Evolutionary conservation across 2,329 filamentous ascomycete species (phyloP).

Genomic region (Colletotrichum destructivum): DNA sequence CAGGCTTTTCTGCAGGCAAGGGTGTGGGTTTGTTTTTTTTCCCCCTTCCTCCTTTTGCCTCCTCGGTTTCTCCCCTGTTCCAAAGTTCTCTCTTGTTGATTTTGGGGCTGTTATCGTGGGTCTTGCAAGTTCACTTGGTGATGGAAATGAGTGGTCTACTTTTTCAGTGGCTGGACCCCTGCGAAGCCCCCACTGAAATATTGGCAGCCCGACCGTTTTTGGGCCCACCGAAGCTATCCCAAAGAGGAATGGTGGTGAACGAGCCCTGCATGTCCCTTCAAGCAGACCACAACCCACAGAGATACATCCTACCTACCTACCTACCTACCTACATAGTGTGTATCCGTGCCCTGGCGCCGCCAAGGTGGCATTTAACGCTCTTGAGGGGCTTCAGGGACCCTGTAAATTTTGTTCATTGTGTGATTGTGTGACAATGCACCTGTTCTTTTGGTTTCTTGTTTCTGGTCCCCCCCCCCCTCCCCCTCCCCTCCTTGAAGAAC

Average conservation of each 20-base stretch:
- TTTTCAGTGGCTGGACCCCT: conserved; percentile 33
- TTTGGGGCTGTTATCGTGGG: conserved; percentile 27
- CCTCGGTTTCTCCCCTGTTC: neutral
- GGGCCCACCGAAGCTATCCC: neutral
- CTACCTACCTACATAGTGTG: too few species aligned
- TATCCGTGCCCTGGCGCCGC: neutral
- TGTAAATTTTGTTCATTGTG: neutral
- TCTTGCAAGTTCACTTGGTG: conserved; percentile 39
- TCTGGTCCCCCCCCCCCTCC: neutral
- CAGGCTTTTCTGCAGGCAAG: conserved; percentile 27
- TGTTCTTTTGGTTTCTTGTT: neutral
- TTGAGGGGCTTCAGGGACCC: conserved; percentile 24
- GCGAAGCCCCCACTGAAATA: conserved; percentile 13
- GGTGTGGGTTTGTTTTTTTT: conserved; percentile 19
- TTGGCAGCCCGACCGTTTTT: conserved; percentile 13
- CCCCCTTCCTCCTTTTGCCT: neutral
- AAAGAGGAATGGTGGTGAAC: neutral
- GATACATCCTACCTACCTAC: neutral
- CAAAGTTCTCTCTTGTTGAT: neutral
- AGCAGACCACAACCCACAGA: neutral
- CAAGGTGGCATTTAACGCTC: conserved; percentile 8
- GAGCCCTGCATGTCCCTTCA: neutral
- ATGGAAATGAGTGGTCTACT: conserved; percentile 38
- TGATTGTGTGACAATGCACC: neutral
- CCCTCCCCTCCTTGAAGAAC: conserved; percentile 1